Evolutionary conservation across 768 basidiomycete species (phyloP).

Genomic region (Rhodotorula babjevae): DNA sequence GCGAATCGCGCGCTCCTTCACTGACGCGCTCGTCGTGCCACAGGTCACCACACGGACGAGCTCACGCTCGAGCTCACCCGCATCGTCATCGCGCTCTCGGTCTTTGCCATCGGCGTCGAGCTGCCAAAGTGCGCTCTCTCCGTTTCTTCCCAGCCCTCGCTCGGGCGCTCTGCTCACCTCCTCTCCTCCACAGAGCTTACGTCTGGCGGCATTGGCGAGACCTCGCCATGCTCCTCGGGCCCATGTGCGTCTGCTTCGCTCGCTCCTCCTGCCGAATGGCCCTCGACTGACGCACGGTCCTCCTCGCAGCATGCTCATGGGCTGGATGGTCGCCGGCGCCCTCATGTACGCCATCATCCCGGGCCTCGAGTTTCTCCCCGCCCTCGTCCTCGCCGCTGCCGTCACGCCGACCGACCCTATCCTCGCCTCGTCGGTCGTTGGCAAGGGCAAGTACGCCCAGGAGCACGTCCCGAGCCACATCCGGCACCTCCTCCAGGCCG

Average conservation of each 20-base stretch:
- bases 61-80: conserved; percentile 89
- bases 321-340: conserved; percentile 83
- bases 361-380: conserved; percentile 77
- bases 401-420: conserved; percentile 72
- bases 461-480: conserved; percentile 80
- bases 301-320: conserved; percentile 56
- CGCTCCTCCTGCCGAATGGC: background rate
- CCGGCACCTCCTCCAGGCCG: conserved; percentile 74
- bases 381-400: conserved; percentile 75
- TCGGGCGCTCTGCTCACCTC: background rate
- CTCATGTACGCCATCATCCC: conserved; percentile 91
- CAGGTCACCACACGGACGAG: conserved; percentile 54
- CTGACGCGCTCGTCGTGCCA: background rate
- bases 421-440: conserved; percentile 83
- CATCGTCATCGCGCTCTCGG: conserved; percentile 89
- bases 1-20: background rate
- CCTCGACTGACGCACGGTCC: background rate
- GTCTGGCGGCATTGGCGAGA: conserved; percentile 90
- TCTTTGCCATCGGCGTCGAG: conserved; percentile 97
- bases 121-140: conserved; percentile 57
- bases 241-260: conserved; percentile 44
- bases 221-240: conserved; percentile 68
- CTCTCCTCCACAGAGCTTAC: conserved; percentile 63
- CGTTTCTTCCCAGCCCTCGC: fast-evolving
- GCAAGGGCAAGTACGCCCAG: conserved; percentile 87